Conservation (phyloP, 352 stramenopile genomes). For the Pythium scleroteichum region DNA sequence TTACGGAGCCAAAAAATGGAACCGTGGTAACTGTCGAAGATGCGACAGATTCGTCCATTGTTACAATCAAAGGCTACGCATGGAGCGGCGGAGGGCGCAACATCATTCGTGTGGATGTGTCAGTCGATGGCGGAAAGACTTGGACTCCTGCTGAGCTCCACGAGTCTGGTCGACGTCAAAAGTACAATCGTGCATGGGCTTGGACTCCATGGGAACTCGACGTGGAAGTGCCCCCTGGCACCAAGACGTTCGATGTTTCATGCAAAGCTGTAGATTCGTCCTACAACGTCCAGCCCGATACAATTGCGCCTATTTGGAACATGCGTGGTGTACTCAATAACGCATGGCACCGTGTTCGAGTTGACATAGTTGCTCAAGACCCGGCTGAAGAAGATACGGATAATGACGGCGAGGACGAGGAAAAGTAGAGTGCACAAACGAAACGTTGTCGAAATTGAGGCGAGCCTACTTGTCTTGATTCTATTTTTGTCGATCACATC, state of each 20-base stretch:
- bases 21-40: conserved; percentile 49
- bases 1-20: conserved; percentile 82
- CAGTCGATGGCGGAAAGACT: conserved; percentile 91
- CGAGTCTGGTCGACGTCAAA: conserved; percentile 82
- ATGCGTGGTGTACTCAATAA: conserved; percentile 97
- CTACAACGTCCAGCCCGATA: conserved; percentile 97
- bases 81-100: conserved; percentile 94
- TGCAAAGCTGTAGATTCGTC: conserved; percentile 95
- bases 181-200: conserved; percentile 91
- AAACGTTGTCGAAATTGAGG: too few species aligned
- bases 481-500: too few species aligned
- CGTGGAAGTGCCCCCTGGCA: conserved; percentile 84
- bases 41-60: conserved; percentile 56
- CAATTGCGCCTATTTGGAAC: conserved; percentile 96
- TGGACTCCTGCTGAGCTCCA: conserved; percentile 91
- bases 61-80: conserved; percentile 94
- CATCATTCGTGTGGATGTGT: conserved; percentile 97
- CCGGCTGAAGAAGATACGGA: conserved; percentile 37
- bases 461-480: too few species aligned
- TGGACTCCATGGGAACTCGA: conserved; percentile 96
- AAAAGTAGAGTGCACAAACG: conserved; percentile 36
- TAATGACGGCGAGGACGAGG: conserved; percentile 40
- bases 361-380: conserved; percentile 39
- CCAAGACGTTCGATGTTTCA: conserved; percentile 83
- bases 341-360: conserved; percentile 91